Percentiles rank a stretch among this genome's conserved stretches.
Evolutionary conservation across 148 eudicot genomes (phyloP).

Genomic region (Rhododendron vialii): DNA sequence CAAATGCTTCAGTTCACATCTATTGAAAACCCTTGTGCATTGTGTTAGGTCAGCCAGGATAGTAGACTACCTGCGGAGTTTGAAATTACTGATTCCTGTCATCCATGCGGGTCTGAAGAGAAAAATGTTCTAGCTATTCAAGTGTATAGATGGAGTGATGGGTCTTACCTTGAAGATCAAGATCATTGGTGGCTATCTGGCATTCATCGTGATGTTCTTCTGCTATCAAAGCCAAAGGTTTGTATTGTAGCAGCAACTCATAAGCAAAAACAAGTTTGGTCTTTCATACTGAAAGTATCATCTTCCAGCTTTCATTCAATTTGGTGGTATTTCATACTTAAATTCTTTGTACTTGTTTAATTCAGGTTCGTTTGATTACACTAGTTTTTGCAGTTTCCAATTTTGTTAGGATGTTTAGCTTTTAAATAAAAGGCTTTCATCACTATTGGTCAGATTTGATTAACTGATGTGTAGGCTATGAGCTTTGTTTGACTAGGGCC

Average conservation of each 20-base stretch:
- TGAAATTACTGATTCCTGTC: constrained; percentile 78
- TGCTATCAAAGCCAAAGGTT: constrained; percentile 94
- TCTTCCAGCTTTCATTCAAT: neutral
- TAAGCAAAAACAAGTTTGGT: neutral
- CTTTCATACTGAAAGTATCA: neutral
- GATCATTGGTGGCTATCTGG: constrained; percentile 99
- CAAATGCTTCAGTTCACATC: neutral
- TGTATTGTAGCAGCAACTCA: neutral
- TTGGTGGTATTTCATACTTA: neutral
- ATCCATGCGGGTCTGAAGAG: constrained; percentile 68
- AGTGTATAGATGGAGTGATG: constrained; percentile 95
- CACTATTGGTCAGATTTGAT: neutral
- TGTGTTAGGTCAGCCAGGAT: constrained; percentile 76
- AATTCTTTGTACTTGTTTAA: neutral
- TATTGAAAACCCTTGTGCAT: constrained; percentile 7
- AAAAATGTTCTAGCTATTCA: constrained; percentile 76
- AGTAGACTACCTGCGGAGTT: constrained; percentile 98
- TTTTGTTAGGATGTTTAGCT: neutral
- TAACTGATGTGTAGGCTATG: neutral
- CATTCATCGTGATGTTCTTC: constrained; percentile 94
- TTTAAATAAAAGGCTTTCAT: neutral
- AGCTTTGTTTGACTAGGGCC: neutral
- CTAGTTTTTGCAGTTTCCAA: neutral
- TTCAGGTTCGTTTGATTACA: neutral
- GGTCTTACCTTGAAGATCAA: constrained; percentile 98